Base-by-base conservation (phyloP, 805 yeast genomes). In the Candida ipomoeae region DNA sequence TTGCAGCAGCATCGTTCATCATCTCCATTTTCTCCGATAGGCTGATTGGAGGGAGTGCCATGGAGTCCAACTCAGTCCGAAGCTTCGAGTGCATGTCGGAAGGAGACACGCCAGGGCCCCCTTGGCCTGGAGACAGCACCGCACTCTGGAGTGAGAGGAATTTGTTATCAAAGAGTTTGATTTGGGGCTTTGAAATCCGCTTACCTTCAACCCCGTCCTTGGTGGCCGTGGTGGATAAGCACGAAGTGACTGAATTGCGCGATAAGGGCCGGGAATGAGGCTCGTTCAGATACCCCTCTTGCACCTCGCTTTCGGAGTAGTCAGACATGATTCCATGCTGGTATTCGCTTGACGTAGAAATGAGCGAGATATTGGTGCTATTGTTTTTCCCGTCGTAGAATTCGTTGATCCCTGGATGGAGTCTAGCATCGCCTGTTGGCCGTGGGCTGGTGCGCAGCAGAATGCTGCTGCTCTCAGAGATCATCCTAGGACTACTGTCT, bases 141-240 rank as follows among this genome's bases (percentile, higher is more conserved):
- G 40, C 13, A n/a, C 20, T 13, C 18, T 29, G 37, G 14, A 18
- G 23, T 39, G 40, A 34, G 21, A 18, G 48, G 7, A 17, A 23
- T 23, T 26, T 46, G 15, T 26, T 11, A 34, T 33, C 46, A 8
- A 23, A 41, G 29, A 17, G 15, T 37, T 34, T 47, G 40, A 73
- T 65, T 51, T 68, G 72, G 2, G 66, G 62, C n/a, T 67, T 65
- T 5, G 72, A 73, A 0, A 74, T 73, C 26, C 62, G 62, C 43
- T 83, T 67, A 4, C 90, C 90, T 60, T 84, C 88, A 3, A 84
- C 64, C 0, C 90, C 89, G 62, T 85, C 89, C 57, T 85, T 84
- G 15, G 87, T 83, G 20, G 89, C 89, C 4, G 85, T 83, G 37
- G 84, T 82, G 0, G 89, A 83, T n/a, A 84, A 62, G 33, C 87